A percentile compares a stretch with the other conserved stretches of the same genome.
These are phyloP conservation scores for Brasenia schreberi DNA, from an alignment of 164 flowering plant species.

Conservation along the genomic window DNA sequence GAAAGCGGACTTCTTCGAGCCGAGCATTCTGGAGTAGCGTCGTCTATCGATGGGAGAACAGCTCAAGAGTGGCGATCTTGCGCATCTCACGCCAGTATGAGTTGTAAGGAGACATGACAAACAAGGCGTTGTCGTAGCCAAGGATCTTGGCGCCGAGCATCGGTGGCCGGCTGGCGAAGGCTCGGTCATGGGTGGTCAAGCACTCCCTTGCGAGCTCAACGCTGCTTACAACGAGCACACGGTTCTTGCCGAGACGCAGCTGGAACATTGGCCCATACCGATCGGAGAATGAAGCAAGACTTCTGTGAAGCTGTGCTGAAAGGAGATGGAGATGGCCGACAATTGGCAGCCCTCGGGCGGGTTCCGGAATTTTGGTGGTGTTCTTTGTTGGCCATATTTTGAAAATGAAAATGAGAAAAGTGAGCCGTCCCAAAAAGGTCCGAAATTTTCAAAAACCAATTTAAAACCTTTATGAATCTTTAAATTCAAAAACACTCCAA, in stretches of 20 bases:
- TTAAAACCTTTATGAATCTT: no score
- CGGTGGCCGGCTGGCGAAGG: constrained; percentile 4
- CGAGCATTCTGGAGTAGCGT: constrained; percentile 2
- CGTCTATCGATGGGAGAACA: constrained; percentile 3
- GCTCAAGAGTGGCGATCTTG: constrained; percentile 2
- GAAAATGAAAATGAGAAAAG: background rate
- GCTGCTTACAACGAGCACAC: constrained; percentile 2
- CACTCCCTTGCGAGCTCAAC: constrained; percentile 5
- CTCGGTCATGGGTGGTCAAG: constrained; percentile 7
- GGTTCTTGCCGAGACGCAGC: constrained; percentile 3
- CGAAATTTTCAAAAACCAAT: no score
- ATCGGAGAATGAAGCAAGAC: constrained; percentile 7
- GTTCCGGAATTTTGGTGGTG: constrained; percentile 2
- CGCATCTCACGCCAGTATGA: constrained; percentile 9
- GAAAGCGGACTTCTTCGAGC: background rate
- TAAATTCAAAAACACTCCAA: no score
- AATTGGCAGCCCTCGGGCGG: constrained; percentile 3
- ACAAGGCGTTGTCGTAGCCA: constrained; percentile 4
- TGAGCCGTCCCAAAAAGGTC: no score
- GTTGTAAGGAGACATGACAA: constrained; percentile 5
- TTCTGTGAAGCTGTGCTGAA: background rate
- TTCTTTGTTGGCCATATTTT: background rate
- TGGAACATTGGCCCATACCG: constrained; percentile 6
- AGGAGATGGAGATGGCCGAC: constrained; percentile 11
- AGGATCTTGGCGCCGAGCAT: background rate